These are phyloP conservation scores for Clonostachys byssicola DNA, from an alignment of 2,329 filamentous ascomycete genomes.

Conservation along the genomic window DNA sequence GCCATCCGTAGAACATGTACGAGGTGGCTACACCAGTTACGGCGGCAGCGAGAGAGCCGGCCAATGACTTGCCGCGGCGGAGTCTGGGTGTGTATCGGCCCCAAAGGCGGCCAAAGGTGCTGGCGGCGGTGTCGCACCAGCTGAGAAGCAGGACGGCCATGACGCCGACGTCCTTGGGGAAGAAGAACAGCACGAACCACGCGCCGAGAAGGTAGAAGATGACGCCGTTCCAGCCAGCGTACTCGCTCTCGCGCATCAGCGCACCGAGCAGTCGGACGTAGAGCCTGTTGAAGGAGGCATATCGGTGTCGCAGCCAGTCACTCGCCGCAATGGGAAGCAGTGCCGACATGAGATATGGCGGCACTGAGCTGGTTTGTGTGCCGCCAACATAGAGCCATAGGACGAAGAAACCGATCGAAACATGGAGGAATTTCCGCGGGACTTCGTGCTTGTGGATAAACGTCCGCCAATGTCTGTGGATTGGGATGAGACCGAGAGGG, in stretches of 20 bases:
- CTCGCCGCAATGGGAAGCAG: constrained; percentile 80
- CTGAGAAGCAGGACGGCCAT: constrained; percentile 86
- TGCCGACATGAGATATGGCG: constrained; percentile 76
- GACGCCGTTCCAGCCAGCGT: constrained; percentile 90
- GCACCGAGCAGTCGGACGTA: constrained; percentile 85
- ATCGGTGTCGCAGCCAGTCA: constrained; percentile 81
- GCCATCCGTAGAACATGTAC: constrained; percentile 80
- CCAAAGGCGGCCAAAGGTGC: constrained; percentile 86
- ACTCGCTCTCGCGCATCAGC: constrained; percentile 96
- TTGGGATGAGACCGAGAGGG: constrained; percentile 89
- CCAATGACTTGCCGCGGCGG: constrained; percentile 84
- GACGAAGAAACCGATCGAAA: constrained; percentile 94
- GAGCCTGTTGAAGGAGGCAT: constrained; percentile 74
- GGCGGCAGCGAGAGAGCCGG: constrained; percentile 82
- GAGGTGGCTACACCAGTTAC: constrained; percentile 79
- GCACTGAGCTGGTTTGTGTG: constrained; percentile 71
- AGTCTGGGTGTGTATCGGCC: constrained; percentile 85
- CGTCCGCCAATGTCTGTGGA: constrained; percentile 85
- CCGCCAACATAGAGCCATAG: constrained; percentile 81
- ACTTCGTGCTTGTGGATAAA: constrained; percentile 98
- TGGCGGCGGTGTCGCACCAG: constrained; percentile 97
- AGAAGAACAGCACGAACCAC: constrained; percentile 79
- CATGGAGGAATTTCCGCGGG: constrained; percentile 86
- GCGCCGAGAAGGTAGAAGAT: constrained; percentile 94
- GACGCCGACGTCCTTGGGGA: constrained; percentile 90